These are phyloP conservation scores for Acer saccharum DNA, from an alignment of 345 rosid genomes.

Conservation along the genomic window DNA sequence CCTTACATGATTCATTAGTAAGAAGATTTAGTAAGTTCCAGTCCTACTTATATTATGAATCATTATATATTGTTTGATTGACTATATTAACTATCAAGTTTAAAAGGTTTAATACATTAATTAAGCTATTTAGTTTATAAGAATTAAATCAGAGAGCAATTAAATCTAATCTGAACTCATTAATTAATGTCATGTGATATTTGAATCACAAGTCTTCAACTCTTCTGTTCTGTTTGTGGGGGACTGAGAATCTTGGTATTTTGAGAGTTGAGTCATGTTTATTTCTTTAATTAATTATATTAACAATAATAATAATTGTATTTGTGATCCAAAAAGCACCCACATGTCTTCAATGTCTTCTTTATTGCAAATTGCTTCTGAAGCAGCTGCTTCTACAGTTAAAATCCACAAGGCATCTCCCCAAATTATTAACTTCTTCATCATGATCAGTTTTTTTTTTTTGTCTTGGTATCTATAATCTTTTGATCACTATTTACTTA, in stretches of 20 bases:
- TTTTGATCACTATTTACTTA: neutral
- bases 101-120: neutral
- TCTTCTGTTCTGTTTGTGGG: neutral
- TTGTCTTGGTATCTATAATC: constrained; percentile 15
- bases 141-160: neutral
- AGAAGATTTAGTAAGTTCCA: neutral
- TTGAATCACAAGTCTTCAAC: neutral
- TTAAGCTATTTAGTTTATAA: no score
- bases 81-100: neutral
- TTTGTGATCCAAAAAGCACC: neutral
- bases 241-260: neutral
- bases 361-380: constrained; percentile 27
- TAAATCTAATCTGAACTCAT: neutral
- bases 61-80: no score
- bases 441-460: neutral
- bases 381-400: constrained; percentile 24
- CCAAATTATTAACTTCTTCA: constrained; percentile 3
- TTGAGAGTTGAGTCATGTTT: neutral
- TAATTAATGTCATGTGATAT: neutral
- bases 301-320: neutral
- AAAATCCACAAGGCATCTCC: constrained; percentile 16
- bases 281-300: neutral
- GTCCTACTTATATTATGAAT: neutral
- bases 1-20: no score
- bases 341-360: constrained; percentile 5